Conservation (phyloP, 2,329 filamentous ascomycete genomes). For the Zymoseptoria brevis region DNA sequence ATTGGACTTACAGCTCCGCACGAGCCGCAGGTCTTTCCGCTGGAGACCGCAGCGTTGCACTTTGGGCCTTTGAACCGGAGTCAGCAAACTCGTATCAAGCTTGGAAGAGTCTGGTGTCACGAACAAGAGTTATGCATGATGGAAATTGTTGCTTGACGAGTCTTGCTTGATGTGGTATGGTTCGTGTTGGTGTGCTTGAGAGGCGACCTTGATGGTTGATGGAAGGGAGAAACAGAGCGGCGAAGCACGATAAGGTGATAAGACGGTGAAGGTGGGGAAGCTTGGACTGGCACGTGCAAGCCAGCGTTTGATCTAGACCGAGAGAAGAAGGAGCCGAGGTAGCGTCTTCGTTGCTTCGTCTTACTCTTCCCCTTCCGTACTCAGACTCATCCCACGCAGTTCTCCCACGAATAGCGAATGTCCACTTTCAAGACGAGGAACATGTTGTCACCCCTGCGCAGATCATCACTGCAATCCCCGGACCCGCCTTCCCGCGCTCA, state of each 20-base stretch:
- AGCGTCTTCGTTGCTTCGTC: not conserved
- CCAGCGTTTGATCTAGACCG: not conserved
- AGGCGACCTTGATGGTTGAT: conserved; percentile 1
- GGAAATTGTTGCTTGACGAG: not conserved
- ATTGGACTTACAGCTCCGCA: conserved; percentile 24
- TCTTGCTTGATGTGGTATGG: not conserved
- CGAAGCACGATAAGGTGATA: not conserved
- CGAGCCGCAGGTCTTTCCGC: conserved; percentile 28
- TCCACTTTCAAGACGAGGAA: too few species aligned
- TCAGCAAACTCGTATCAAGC: not conserved
- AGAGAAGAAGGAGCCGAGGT: not conserved
- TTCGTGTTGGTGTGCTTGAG: not conserved
- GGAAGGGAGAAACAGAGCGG: not conserved
- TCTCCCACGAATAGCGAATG: too few species aligned
- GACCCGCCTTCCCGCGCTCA: not conserved
- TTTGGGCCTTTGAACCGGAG: conserved; percentile 23
- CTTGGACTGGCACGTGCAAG: conserved; percentile 3
- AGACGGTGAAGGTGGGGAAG: conserved; percentile 1
- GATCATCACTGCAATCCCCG: not conserved
- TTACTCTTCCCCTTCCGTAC: not conserved
- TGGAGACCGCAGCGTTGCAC: conserved; percentile 23
- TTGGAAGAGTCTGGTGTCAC: not conserved
- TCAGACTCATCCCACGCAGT: too few species aligned
- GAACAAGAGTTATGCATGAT: conserved; percentile 17
- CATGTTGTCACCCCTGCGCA: not conserved